Evolutionary conservation across 2,329 filamentous ascomycete genomes (phyloP).

Genomic region (Atkinsonella texensis): DNA sequence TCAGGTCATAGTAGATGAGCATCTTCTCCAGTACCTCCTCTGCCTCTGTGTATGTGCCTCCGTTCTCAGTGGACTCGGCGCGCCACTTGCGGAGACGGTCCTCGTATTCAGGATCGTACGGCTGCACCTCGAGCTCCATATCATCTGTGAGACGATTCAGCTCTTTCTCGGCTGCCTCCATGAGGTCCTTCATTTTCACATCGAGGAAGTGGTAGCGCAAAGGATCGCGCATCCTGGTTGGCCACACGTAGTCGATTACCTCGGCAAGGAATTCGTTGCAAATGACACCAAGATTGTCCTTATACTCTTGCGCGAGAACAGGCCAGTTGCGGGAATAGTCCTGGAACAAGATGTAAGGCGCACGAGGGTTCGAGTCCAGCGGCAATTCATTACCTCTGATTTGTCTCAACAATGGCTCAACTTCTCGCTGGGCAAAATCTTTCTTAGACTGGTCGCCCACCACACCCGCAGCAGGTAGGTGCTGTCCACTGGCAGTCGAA

Average conservation of each 20-base stretch:
- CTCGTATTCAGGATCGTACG: constrained; percentile 41
- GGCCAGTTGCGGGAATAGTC: constrained; percentile 42
- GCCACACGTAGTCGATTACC: constrained; percentile 38
- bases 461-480: constrained; percentile 18
- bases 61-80: constrained; percentile 27
- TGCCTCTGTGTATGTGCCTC: constrained; percentile 35
- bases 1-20: constrained; percentile 43
- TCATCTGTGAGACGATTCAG: constrained; percentile 34
- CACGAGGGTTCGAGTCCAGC: constrained; percentile 39
- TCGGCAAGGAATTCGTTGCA: constrained; percentile 42
- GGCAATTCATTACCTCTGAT: constrained; percentile 41
- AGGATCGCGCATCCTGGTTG: constrained; percentile 37
- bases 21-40: constrained; percentile 44
- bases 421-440: constrained; percentile 35
- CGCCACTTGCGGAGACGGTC: constrained; percentile 37
- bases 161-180: constrained; percentile 34
- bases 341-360: constrained; percentile 42
- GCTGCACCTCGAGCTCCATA: constrained; percentile 40
- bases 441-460: constrained; percentile 29
- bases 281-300: constrained; percentile 40
- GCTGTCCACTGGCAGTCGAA: constrained; percentile 4
- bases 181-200: constrained; percentile 33
- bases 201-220: constrained; percentile 37
- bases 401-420: constrained; percentile 36
- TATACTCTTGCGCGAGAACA: constrained; percentile 38